phyloP scores from a whole-genome alignment of 176 grass and related monocot species.

The Ensete ventricosum region DNA sequence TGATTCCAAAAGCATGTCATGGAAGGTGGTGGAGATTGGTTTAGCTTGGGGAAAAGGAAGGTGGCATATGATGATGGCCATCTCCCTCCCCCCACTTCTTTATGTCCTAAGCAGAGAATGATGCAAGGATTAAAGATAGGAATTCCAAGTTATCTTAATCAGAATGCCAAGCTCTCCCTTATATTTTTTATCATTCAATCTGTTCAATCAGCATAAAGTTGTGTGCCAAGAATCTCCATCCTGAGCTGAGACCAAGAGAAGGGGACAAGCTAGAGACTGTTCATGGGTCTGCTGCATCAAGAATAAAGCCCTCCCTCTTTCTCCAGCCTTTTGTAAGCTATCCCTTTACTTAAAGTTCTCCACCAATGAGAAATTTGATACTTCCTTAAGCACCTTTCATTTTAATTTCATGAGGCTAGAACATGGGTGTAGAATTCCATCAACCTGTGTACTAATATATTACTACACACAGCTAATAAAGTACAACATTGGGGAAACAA shows the following conservation, averaged over 20 bases:
- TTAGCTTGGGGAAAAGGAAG: not conserved
- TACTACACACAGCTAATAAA: not conserved
- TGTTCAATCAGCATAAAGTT: conserved; percentile 23
- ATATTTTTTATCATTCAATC: conserved; percentile 8
- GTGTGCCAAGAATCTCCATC: conserved; percentile 9
- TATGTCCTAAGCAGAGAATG: not conserved
- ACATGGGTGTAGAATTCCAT: not conserved
- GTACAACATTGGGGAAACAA: not conserved
- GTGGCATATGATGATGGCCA: not conserved
- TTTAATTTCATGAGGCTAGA: not conserved
- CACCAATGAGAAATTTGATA: not conserved
- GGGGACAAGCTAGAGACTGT: conserved; percentile 1
- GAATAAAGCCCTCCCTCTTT: conserved; percentile 35
- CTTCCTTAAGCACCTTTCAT: not conserved
- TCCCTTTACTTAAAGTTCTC: conserved; percentile 8
- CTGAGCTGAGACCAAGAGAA: not conserved
- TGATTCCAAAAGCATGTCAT: not conserved
- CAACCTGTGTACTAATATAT: not conserved
- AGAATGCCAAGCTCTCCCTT: not conserved
- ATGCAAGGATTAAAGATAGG: too few relatives aligned
- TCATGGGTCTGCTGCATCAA: conserved; percentile 24
- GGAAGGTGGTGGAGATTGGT: conserved; percentile 1
- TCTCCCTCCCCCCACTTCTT: not conserved
- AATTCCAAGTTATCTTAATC: too few relatives aligned
- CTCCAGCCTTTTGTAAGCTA: conserved; percentile 24